Evolutionary conservation across 2,329 filamentous ascomycete species (phyloP), one percentile per base, ranked within the genome.

Genomic region (Clonostachys byssicola): DNA sequence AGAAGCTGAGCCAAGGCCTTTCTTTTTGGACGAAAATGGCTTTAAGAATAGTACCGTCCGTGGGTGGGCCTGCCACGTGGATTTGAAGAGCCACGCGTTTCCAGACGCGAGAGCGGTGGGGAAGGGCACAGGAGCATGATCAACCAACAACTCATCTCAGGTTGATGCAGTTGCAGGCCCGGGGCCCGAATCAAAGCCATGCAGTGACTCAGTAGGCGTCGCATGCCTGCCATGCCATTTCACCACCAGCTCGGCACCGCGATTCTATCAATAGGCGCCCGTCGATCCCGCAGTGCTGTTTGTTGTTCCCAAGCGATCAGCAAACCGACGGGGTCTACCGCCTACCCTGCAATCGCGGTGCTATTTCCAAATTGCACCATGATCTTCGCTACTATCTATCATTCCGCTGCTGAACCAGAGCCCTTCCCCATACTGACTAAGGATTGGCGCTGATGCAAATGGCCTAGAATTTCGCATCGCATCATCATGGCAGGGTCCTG

Each of bases 61-160:
- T 20, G 39, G 12, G 45, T 41, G 45, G 45, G 23, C 35, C 18
- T 38, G 45, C 45, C 45, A 47, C 45, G 45, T 47, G 45, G 45
- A 46, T 41, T 34, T 16, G 38, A 47, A 33, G 33, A 41, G 46
- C 46, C 46, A 48, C 46, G 46, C 46, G 46, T 23, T 34, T 39
- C 30, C 16, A 41, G 40, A 40, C 43, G 33, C 34, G 20, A 17
- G 33, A 39, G 17, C 40, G 36, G 42, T 30, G 34, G 17, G n/a
- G 16, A 39, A 30, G 42, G 10, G 20, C 20, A 44, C 34, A 44
- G 6, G 12, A 16, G 43, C 17, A 20, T 33, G 43, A 38, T 33
- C 30, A 20, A 34, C 30, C 23, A 30, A 30, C 23, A 30, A 30
- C 23, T 30, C 23, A 30, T 30, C 23, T 30, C 23, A 30, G 9